phyloP scores from a whole-genome alignment of 495 filamentous ascomycete genomes.

The Pyrenula aspistea region DNA sequence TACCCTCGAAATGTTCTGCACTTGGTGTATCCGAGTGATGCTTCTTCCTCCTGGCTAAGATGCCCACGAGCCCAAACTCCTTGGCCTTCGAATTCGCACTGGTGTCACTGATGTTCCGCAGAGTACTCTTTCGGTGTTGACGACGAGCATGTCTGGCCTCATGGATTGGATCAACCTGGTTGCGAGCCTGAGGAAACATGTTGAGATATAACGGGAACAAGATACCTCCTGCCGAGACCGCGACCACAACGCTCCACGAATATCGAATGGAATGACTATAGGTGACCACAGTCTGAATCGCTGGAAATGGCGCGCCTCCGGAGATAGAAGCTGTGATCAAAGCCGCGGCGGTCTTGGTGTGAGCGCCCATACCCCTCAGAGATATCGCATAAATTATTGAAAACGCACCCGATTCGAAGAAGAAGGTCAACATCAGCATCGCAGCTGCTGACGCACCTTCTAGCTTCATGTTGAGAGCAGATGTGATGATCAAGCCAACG shows the following conservation, averaged over 20 bases:
- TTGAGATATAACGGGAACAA: slow-evolving; percentile 53
- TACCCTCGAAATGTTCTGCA: not conserved
- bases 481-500: slow-evolving; percentile 40
- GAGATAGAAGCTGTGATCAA: slow-evolving; percentile 42
- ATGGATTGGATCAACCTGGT: slow-evolving; percentile 45
- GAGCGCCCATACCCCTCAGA: slow-evolving; percentile 45
- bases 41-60: not conserved
- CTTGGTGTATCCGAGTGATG: not conserved
- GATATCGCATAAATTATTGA: slow-evolving; percentile 49
- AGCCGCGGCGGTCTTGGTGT: slow-evolving; percentile 46
- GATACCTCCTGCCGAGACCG: slow-evolving; percentile 41
- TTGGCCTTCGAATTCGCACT: not conserved
- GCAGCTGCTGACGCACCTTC: slow-evolving; percentile 30
- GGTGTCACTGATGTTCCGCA: not conserved
- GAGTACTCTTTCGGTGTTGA: not conserved
- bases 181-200: slow-evolving; percentile 39
- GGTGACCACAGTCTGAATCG: slow-evolving; percentile 28
- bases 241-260: slow-evolving; percentile 44
- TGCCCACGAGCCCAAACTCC: not conserved
- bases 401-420: slow-evolving; percentile 52
- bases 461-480: slow-evolving; percentile 42
- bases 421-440: slow-evolving; percentile 42
- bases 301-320: slow-evolving; percentile 45
- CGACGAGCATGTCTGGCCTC: not conserved
- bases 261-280: slow-evolving; percentile 24